phyloP scores from a whole-genome alignment of 805 yeast genomes.

The Wickerhamomyces alni region DNA sequence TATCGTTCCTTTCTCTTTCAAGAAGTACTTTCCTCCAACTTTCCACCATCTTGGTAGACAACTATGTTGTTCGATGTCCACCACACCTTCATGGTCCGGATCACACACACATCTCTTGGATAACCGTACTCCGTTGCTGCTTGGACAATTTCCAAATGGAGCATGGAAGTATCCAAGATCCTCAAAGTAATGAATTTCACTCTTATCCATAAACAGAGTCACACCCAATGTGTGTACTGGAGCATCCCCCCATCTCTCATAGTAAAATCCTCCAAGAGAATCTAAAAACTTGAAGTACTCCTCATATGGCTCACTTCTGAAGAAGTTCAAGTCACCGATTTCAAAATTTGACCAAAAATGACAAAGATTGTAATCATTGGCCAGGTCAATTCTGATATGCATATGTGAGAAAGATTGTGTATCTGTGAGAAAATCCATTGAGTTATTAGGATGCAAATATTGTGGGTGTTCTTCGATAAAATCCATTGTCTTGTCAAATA shows the following conservation, averaged over 20 bases:
- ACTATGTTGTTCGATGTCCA: conserved; percentile 44
- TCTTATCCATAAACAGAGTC: conserved; percentile 47
- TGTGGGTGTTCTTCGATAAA: conserved; percentile 54
- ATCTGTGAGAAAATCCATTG: conserved; percentile 51
- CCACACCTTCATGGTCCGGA: conserved; percentile 34
- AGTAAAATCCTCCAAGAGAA: conserved; percentile 68
- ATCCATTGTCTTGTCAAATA: conserved; percentile 71
- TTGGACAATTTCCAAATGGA: conserved; percentile 64
- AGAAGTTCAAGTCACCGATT: conserved; percentile 64
- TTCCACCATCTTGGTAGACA: conserved; percentile 78
- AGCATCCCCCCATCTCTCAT: conserved; percentile 95
- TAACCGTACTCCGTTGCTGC: conserved; percentile 39
- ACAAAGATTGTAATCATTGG: conserved; percentile 64
- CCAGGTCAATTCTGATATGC: conserved; percentile 26
- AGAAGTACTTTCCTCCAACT: conserved; percentile 54
- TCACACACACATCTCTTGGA: conserved; percentile 61
- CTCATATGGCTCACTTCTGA: conserved; percentile 57
- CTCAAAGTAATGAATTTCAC: conserved; percentile 68
- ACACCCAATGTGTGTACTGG: conserved; percentile 80
- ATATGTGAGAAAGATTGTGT: conserved; percentile 33
- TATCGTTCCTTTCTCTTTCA: conserved; percentile 31
- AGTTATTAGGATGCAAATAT: conserved; percentile 56
- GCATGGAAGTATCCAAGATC: conserved; percentile 77
- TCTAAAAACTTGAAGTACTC: conserved; percentile 61
- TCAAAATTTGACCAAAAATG: conserved; percentile 90